These are phyloP conservation scores for Lachnellula occidentalis DNA, from an alignment of 2,329 filamentous ascomycete species.

Conservation along the genomic window DNA sequence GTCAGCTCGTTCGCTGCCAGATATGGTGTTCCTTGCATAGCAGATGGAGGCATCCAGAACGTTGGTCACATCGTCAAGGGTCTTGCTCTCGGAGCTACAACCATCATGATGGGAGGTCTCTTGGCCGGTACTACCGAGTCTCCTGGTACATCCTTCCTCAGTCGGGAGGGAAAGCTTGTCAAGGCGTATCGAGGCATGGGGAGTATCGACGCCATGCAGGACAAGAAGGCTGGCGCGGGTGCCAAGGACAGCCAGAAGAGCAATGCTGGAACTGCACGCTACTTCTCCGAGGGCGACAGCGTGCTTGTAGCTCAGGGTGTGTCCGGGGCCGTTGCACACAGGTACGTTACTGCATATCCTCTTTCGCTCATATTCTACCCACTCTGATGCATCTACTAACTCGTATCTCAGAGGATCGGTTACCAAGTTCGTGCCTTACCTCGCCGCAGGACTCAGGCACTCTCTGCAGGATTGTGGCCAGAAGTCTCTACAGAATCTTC, in stretches of 20 bases:
- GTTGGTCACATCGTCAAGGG: slow-evolving; percentile 99
- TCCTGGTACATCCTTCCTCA: slow-evolving; percentile 93
- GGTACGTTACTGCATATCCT: slow-evolving; percentile 32
- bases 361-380: background rate
- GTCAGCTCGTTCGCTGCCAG: slow-evolving; percentile 84
- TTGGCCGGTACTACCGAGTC: slow-evolving; percentile 96
- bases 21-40: slow-evolving; percentile 96
- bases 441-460: slow-evolving; percentile 93
- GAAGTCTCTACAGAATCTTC: slow-evolving; percentile 71
- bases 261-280: slow-evolving; percentile 94
- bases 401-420: slow-evolving; percentile 50
- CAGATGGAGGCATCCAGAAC: slow-evolving; percentile 96
- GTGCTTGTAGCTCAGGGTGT: slow-evolving; percentile 96
- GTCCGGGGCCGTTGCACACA: slow-evolving; percentile 75
- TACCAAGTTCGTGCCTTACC: slow-evolving; percentile 92
- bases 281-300: slow-evolving; percentile 95
- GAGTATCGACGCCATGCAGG: slow-evolving; percentile 98
- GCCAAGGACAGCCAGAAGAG: slow-evolving; percentile 68
- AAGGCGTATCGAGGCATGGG: slow-evolving; percentile 99
- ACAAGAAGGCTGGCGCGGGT: slow-evolving; percentile 89
- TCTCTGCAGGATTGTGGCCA: slow-evolving; percentile 93
- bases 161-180: slow-evolving; percentile 92
- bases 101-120: slow-evolving; percentile 99
- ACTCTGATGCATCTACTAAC: background rate
- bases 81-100: slow-evolving; percentile 86